phyloP scores from a whole-genome alignment of 2,329 filamentous ascomycete species.

The Scytalidium lignicola region DNA sequence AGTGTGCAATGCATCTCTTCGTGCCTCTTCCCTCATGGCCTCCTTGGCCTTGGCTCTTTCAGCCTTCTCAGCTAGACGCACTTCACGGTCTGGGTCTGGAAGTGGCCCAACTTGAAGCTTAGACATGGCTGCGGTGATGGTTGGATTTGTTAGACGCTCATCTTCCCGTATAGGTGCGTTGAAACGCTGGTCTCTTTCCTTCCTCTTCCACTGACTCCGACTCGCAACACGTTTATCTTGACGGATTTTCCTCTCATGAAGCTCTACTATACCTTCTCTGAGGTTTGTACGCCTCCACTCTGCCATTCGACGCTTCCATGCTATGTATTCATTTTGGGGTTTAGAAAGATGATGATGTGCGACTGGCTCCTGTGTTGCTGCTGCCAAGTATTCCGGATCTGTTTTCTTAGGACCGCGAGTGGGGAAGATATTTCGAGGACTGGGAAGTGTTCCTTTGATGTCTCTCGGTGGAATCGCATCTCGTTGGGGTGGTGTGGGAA shows the following conservation, averaged over 20 bases:
- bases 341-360: conserved; percentile 10
- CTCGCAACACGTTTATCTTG: conserved; percentile 31
- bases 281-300: conserved; percentile 67
- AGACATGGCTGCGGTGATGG: conserved; percentile 49
- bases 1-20: conserved; percentile 70
- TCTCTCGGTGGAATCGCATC: conserved; percentile 36
- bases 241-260: conserved; percentile 60
- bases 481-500: conserved; percentile 68
- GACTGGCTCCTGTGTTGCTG: conserved; percentile 51
- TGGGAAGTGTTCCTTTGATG: conserved; percentile 74
- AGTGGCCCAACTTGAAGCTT: conserved; percentile 44
- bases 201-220: conserved; percentile 43
- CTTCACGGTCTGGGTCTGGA: conserved; percentile 58
- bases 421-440: conserved; percentile 76
- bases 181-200: conserved; percentile 42
- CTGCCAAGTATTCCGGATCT: conserved; percentile 52
- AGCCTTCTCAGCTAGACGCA: conserved; percentile 42
- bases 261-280: conserved; percentile 60
- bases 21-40: conserved; percentile 49
- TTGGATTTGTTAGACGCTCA: conserved; percentile 69
- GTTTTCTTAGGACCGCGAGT: conserved; percentile 55
- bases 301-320: conserved; percentile 72
- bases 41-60: conserved; percentile 37
- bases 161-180: conserved; percentile 66
- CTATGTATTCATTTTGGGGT: conserved; percentile 26